Evolutionary conservation across 139 green algal species (phyloP).

Genomic region (Volvox reticuliferus): DNA sequence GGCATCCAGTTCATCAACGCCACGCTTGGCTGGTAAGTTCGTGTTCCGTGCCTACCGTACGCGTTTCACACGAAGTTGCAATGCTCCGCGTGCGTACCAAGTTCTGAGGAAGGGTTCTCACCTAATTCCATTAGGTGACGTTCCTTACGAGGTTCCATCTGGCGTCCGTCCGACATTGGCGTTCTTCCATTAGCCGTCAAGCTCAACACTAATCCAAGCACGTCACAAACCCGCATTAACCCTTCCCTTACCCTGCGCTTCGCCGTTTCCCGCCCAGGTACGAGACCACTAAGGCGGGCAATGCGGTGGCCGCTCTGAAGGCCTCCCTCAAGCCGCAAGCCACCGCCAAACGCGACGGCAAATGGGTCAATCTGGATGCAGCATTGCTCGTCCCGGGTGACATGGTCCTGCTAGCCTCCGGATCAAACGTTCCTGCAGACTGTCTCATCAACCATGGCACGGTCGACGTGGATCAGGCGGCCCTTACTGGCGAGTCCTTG

Average conservation of each 20-base stretch:
- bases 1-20: slow-evolving; percentile 90
- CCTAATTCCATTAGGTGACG: no score
- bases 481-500: slow-evolving; percentile 91
- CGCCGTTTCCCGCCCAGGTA: background rate
- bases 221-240: background rate
- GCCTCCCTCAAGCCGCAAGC: slow-evolving; percentile 86
- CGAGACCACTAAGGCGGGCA: slow-evolving; percentile 78
- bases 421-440: slow-evolving; percentile 84
- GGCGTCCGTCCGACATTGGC: no score
- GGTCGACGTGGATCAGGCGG: slow-evolving; percentile 86
- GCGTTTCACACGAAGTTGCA: background rate
- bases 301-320: slow-evolving; percentile 89
- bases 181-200: no score
- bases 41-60: background rate
- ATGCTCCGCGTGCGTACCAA: no score
- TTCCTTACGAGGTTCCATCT: no score
- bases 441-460: slow-evolving; percentile 75
- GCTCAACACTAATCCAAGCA: background rate
- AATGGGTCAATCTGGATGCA: slow-evolving; percentile 79
- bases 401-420: slow-evolving; percentile 79
- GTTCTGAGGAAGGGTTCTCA: no score
- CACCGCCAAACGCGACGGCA: slow-evolving; percentile 83
- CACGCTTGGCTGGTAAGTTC: slow-evolving; percentile 77
- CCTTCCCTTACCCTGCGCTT: background rate
- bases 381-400: slow-evolving; percentile 82